A percentile compares a stretch with the other conserved stretches of the same genome.
These are phyloP conservation scores for Venturia nashicola DNA, from an alignment of 2,329 filamentous ascomycete genomes.

Conservation along the genomic window DNA sequence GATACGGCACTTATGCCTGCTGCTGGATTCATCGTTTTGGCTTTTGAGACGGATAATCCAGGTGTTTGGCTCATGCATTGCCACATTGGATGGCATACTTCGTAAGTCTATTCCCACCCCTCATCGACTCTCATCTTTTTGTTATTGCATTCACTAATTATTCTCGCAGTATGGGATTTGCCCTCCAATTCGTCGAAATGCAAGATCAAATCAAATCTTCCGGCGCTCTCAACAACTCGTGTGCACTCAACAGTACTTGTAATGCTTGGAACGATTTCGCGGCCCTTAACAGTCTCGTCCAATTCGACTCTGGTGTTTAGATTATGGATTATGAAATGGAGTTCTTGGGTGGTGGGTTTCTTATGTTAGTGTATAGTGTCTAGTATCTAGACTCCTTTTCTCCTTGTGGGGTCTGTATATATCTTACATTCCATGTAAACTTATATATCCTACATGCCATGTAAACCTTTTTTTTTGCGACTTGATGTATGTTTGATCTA, in stretches of 20 bases:
- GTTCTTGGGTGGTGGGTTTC: neutral
- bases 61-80: constrained; percentile 27
- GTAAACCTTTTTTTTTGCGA: neutral
- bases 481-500: neutral
- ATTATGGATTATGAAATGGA: no score
- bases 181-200: constrained; percentile 11
- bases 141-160: neutral
- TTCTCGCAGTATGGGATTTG: constrained; percentile 8
- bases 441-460: neutral
- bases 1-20: constrained; percentile 22
- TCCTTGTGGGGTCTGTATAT: neutral
- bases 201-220: constrained; percentile 8
- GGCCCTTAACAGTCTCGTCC: neutral
- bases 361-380: neutral
- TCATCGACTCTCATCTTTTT: neutral
- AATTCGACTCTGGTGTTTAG: constrained; percentile 10
- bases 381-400: neutral
- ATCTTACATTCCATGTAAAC: neutral
- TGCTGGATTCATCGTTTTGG: constrained; percentile 21
- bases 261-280: constrained; percentile 8
- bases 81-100: constrained; percentile 20
- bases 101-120: neutral
- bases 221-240: constrained; percentile 5
- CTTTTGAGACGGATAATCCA: constrained; percentile 24
- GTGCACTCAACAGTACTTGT: constrained; percentile 6